phyloP scores from a whole-genome alignment of 148 eudicot genomes.

The Heliosperma pusillum region DNA sequence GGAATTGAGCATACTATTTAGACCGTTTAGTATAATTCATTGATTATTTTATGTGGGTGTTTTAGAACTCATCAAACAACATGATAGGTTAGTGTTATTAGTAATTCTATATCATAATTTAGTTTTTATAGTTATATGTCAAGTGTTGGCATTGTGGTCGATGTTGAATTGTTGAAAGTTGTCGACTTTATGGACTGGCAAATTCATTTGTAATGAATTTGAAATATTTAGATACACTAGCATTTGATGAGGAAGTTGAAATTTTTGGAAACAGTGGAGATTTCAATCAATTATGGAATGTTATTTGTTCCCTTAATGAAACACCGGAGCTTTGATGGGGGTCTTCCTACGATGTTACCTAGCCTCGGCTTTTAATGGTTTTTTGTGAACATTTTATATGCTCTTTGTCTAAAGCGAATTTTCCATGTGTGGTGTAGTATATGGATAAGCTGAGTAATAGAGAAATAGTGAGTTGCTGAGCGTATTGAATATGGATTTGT shows the following conservation, averaged over 20 bases:
- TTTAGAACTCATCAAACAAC: conserved; percentile 3
- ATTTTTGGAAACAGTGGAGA: not conserved
- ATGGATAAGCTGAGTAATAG: not conserved
- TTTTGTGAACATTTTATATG: not conserved
- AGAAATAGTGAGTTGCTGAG: not conserved
- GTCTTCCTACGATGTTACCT: too few relatives aligned
- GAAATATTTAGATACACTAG: not conserved
- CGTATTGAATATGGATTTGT: not conserved
- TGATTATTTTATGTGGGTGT: conserved; percentile 12
- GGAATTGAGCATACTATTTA: not conserved
- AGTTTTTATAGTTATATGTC: not conserved
- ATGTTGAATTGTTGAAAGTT: not conserved
- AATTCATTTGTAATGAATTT: not conserved
- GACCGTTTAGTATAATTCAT: not conserved
- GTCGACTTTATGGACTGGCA: not conserved
- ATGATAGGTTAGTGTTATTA: too few relatives aligned
- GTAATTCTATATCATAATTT: too few relatives aligned
- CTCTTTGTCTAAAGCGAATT: too few relatives aligned
- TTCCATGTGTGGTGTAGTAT: not conserved
- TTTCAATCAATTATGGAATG: not conserved
- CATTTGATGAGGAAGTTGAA: not conserved
- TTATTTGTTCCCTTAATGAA: not conserved
- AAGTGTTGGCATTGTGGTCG: not conserved
- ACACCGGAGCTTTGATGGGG: too few relatives aligned
- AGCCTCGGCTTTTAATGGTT: not conserved